Base-by-base conservation (phyloP, 2,329 filamentous ascomycete species). In the Alternaria novae-zelandiae region DNA sequence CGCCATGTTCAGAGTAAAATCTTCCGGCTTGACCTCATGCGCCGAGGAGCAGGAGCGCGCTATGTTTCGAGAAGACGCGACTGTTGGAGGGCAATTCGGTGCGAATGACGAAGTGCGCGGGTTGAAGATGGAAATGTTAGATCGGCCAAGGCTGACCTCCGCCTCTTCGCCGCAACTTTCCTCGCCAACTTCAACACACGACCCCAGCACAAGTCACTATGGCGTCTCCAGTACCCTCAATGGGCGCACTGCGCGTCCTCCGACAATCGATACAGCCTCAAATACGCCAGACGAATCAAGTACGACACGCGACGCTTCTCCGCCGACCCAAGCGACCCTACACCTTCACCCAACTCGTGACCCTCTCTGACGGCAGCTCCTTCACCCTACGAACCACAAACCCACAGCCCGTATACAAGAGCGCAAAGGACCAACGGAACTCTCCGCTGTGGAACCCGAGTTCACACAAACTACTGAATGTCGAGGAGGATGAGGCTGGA, bases 321-420 rank as follows among this genome's bases (percentile, higher is more conserved):
- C 87, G 87, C 66, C 93, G 96, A 15, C 94, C 94, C n/a, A 91
- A 94, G 76, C 89, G 94, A 6, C 95, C 96, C 45, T 98, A 97
- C 86, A 93, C 91, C 71, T 98, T 97, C 86, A 97, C 95, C n/a
- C 96, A 99, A 83, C 88, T 99, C 64, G 86, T 99, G 70, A 94
- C 94, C 57, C 90, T 98, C 68, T 93, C 91, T 44, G 96, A 99
- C 84, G 96, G 96, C 72, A 92, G 89, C 75, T 91, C 94, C 64
- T 98, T 89, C 82, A 89, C 91, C 53, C 86, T 90, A 75, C 91
- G 91, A 78, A 94, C 92, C 23, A 93, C 92, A 11, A 92, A 88
- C 11, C 92, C 93, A 0, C 73, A 82, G 21, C 84, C 88, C 8
- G 82, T 90, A 63, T 89, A 89, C 81, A 84, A 84, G 69, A 85